phyloP scores from a whole-genome alignment of 2,329 filamentous ascomycete genomes.

The Beauveria pseudobassiana region DNA sequence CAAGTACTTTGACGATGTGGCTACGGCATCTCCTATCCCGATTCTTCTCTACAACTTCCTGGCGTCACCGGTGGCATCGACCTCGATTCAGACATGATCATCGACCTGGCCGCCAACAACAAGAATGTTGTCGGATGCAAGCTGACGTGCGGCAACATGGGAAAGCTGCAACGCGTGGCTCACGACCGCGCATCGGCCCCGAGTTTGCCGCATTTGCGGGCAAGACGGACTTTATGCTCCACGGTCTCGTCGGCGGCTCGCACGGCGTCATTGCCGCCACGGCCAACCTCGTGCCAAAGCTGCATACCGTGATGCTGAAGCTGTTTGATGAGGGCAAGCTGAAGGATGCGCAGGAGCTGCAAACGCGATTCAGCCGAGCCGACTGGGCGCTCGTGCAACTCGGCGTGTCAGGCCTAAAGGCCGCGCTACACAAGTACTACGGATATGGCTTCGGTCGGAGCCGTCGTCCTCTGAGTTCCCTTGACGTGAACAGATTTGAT shows the following conservation, averaged over 20 bases:
- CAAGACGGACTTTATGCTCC: slow-evolving; percentile 35
- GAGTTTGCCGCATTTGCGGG: slow-evolving; percentile 30
- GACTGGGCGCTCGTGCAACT: slow-evolving; percentile 24
- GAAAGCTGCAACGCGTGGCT: slow-evolving; percentile 47
- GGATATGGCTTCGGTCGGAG: slow-evolving; percentile 18
- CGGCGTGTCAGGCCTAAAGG: slow-evolving; percentile 22
- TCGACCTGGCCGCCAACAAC: slow-evolving; percentile 40
- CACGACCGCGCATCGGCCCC: slow-evolving; percentile 27
- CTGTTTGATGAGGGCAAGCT: slow-evolving; percentile 26
- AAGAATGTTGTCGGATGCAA: slow-evolving; percentile 58
- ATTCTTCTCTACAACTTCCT: slow-evolving; percentile 62
- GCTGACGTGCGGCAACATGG: slow-evolving; percentile 58
- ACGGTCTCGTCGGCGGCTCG: slow-evolving; percentile 29
- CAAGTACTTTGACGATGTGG: slow-evolving; percentile 57
- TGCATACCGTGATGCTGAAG: slow-evolving; percentile 28
- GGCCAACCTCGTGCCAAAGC: slow-evolving; percentile 31
- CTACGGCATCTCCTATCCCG: slow-evolving; percentile 51
- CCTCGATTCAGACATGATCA: slow-evolving; percentile 51
- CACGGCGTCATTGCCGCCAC: slow-evolving; percentile 34
- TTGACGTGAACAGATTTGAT: slow-evolving; percentile 17
- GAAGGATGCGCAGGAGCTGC: slow-evolving; percentile 27
- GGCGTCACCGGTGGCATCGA: slow-evolving; percentile 52
- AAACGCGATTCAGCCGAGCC: slow-evolving; percentile 23
- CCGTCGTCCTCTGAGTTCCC: slow-evolving; percentile 19
- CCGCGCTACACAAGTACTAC: slow-evolving; percentile 17